Conservation (phyloP, 306 rosid genomes). For the Vicia sativa region DNA sequence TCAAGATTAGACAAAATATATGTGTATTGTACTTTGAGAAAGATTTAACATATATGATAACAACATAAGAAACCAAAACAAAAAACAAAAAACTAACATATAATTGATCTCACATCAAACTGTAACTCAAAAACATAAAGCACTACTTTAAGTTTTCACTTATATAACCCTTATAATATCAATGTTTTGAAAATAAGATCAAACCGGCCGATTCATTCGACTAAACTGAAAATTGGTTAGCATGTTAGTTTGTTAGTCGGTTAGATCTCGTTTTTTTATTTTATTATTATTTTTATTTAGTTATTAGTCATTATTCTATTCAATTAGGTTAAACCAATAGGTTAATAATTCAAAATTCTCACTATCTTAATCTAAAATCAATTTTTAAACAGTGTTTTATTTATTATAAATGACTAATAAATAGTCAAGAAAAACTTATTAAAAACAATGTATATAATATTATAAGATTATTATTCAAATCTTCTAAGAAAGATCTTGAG, state of each 20-base stretch:
- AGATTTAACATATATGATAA: background rate
- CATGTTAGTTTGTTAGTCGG: background rate
- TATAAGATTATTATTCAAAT: too few species aligned
- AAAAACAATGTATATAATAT: background rate
- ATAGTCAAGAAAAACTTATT: background rate
- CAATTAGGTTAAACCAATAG: background rate
- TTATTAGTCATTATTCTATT: background rate
- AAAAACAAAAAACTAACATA: too few species aligned
- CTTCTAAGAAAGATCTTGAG: background rate
- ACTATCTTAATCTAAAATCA: background rate
- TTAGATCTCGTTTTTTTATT: background rate
- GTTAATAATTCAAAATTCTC: background rate
- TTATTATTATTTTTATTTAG: background rate
- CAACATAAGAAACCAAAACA: background rate
- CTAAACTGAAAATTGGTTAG: background rate
- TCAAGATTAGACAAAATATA: constrained; percentile 12
- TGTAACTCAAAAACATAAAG: too few species aligned
- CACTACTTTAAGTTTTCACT: background rate
- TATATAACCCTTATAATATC: constrained; percentile 4
- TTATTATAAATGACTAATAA: background rate
- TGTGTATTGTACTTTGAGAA: constrained; percentile 3
- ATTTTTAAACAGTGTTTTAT: background rate
- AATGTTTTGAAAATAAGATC: background rate
- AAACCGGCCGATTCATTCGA: background rate
- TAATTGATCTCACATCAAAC: too few species aligned